A percentile compares a stretch with the other conserved stretches of the same genome.
Conservation (phyloP, 2,329 filamentous ascomycete genomes). For the Apiospora rasikravindrae region DNA sequence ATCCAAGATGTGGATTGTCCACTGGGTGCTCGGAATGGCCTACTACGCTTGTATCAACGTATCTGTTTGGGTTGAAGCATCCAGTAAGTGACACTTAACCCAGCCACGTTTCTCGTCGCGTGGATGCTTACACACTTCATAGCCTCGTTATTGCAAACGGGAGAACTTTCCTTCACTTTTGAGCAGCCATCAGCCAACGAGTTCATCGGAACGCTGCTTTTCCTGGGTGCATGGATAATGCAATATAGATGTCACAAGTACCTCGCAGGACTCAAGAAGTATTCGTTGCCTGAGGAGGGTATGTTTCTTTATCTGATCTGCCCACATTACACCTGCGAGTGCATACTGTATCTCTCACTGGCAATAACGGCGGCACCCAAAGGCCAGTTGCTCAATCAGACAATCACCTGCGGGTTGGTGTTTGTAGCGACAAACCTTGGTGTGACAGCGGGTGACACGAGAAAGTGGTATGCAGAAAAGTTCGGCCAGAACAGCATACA, state of each 20-base stretch:
- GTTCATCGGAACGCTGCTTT: conserved; percentile 63
- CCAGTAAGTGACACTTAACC: conserved; percentile 55
- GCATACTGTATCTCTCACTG: conserved; percentile 80
- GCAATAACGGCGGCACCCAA: conserved; percentile 74
- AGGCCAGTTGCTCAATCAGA: conserved; percentile 71
- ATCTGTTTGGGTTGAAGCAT: conserved; percentile 84
- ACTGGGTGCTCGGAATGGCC: conserved; percentile 78
- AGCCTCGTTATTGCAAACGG: conserved; percentile 41
- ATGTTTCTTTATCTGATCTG: conserved; percentile 77
- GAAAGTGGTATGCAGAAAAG: conserved; percentile 76
- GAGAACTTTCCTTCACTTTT: conserved; percentile 28
- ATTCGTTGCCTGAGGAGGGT: conserved; percentile 77
- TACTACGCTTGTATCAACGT: conserved; percentile 80
- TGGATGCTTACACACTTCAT: conserved; percentile 12
- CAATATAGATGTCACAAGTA: conserved; percentile 79
- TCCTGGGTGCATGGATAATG: conserved; percentile 70
- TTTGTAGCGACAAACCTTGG: conserved; percentile 84
- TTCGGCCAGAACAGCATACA: conserved; percentile 72
- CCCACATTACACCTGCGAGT: conserved; percentile 92
- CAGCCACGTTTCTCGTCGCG: neutral
- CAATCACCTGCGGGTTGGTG: conserved; percentile 69
- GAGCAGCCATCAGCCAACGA: conserved; percentile 52
- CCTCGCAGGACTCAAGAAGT: conserved; percentile 75
- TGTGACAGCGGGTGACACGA: conserved; percentile 79
- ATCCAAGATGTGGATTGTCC: conserved; percentile 83